phyloP scores from a whole-genome alignment of 257 asterid genomes.

The Fraxinus americana region DNA sequence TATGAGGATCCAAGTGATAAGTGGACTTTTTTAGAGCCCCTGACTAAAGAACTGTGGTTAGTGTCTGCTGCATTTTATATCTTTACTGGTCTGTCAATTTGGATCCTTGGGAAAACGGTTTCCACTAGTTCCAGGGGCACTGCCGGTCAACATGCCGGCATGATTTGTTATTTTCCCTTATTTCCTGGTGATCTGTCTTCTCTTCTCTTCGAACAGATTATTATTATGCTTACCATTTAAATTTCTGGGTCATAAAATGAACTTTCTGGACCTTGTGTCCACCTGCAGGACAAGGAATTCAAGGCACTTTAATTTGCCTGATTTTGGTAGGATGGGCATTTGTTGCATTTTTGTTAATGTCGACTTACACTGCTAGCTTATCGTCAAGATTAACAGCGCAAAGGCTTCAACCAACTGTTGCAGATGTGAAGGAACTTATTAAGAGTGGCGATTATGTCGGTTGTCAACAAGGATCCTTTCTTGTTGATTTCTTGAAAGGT shows the following conservation, averaged over 20 bases:
- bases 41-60: slow-evolving; percentile 38
- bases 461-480: slow-evolving; percentile 54
- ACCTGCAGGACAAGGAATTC: slow-evolving; percentile 44
- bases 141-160: slow-evolving; percentile 41
- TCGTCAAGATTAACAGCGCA: slow-evolving; percentile 47
- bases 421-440: slow-evolving; percentile 37
- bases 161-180: slow-evolving; percentile 41
- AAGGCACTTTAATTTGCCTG: slow-evolving; percentile 39
- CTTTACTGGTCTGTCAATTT: slow-evolving; percentile 27
- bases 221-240: neutral
- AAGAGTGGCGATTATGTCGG: slow-evolving; percentile 40
- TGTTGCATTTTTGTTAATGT: slow-evolving; percentile 48
- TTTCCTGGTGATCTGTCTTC: slow-evolving; percentile 29
- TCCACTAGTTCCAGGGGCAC: slow-evolving; percentile 17
- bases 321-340: slow-evolving; percentile 50
- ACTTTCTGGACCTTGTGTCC: neutral
- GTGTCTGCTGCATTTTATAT: slow-evolving; percentile 28
- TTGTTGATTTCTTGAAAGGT: slow-evolving; percentile 28
- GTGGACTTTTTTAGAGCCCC: slow-evolving; percentile 32
- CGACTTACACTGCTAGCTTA: slow-evolving; percentile 57
- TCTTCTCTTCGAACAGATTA: neutral
- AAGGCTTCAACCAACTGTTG: slow-evolving; percentile 38
- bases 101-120: slow-evolving; percentile 36
- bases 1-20: slow-evolving; percentile 25
- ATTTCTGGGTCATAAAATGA: neutral